Conservation (phyloP, 345 rosid species). For the Crucihimalaya himalaica region DNA sequence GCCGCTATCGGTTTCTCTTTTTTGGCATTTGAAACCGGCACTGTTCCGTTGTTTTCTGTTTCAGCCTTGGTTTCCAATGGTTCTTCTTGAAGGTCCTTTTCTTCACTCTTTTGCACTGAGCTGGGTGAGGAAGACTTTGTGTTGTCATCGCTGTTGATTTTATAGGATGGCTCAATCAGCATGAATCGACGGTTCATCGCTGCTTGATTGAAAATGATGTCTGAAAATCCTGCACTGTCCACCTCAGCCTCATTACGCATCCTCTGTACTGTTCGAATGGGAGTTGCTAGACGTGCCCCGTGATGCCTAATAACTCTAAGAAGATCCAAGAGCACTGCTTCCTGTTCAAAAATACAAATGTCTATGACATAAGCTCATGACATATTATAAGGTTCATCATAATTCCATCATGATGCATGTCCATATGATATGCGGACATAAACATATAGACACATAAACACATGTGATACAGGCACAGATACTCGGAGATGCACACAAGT, state of each 20-base stretch:
- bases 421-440: not conserved
- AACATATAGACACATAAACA: constrained; percentile 4
- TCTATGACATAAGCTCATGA: constrained; percentile 13
- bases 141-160: constrained; percentile 63
- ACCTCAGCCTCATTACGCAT: constrained; percentile 67
- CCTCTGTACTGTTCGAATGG: constrained; percentile 87
- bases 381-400: constrained; percentile 16
- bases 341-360: constrained; percentile 54
- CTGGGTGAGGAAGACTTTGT: constrained; percentile 51
- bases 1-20: constrained; percentile 39
- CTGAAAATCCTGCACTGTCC: constrained; percentile 70
- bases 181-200: constrained; percentile 58
- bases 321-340: constrained; percentile 87
- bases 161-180: constrained; percentile 77
- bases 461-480: not conserved
- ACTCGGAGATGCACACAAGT: not conserved
- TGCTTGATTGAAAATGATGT: constrained; percentile 54
- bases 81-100: constrained; percentile 54
- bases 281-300: constrained; percentile 88
- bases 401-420: constrained; percentile 3
- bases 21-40: constrained; percentile 37
- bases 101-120: constrained; percentile 46
- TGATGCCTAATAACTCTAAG: constrained; percentile 88
- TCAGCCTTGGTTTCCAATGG: constrained; percentile 32
- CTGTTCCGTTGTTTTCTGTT: constrained; percentile 40